A percentile compares a stretch with the other conserved stretches of the same genome.
Conservation (phyloP, 495 filamentous ascomycete genomes). For the Bombardia bombarda region DNA sequence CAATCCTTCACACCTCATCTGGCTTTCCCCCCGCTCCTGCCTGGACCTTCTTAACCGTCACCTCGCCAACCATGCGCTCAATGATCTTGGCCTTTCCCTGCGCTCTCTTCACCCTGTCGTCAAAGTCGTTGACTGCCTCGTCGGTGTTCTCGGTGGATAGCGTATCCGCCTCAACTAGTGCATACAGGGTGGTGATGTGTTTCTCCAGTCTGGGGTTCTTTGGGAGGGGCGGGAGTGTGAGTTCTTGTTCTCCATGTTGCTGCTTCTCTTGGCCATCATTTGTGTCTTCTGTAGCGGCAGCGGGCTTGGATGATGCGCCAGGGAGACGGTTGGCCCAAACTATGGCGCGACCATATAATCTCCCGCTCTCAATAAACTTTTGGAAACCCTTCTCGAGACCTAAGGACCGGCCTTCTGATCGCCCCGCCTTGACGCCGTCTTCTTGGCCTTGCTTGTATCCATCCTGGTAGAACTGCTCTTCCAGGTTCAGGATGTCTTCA, state of each 20-base stretch:
- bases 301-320: neutral
- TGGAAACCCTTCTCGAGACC: conserved; percentile 91
- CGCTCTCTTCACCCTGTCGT: conserved; percentile 74
- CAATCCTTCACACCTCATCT: too few relatives aligned
- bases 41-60: neutral
- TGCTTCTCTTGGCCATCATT: neutral
- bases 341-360: conserved; percentile 68
- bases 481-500: conserved; percentile 65
- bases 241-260: neutral
- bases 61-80: conserved; percentile 61
- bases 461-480: conserved; percentile 79
- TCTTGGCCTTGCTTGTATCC: conserved; percentile 67
- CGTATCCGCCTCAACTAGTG: conserved; percentile 71
- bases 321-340: conserved; percentile 60
- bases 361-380: conserved; percentile 75
- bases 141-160: conserved; percentile 72
- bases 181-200: conserved; percentile 64
- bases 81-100: conserved; percentile 75
- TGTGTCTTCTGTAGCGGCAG: conserved; percentile 12
- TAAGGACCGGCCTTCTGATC: conserved; percentile 79
- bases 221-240: conserved; percentile 30
- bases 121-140: conserved; percentile 75
- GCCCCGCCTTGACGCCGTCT: conserved; percentile 75
- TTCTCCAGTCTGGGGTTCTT: conserved; percentile 58
- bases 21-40: too few relatives aligned